These are phyloP conservation scores for Alternaria triticina DNA, from an alignment of 2,329 filamentous ascomycete genomes.

Conservation along the genomic window DNA sequence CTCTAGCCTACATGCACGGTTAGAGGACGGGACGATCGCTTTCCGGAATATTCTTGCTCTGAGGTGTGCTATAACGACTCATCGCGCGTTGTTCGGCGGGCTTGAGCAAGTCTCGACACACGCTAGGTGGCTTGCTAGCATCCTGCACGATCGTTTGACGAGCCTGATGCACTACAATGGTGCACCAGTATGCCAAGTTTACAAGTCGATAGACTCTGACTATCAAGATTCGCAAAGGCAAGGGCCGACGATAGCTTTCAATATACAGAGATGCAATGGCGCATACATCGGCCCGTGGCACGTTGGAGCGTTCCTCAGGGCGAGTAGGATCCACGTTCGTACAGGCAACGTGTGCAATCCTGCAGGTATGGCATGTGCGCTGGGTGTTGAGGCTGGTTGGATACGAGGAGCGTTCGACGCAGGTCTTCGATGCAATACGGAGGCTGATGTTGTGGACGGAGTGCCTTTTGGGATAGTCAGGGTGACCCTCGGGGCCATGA, in stretches of 20 bases:
- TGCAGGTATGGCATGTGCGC: constrained; percentile 55
- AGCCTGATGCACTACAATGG: constrained; percentile 62
- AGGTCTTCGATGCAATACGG: constrained; percentile 65
- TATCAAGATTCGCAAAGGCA: constrained; percentile 62
- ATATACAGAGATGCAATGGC: constrained; percentile 61
- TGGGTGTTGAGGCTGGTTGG: constrained; percentile 61
- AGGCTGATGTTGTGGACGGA: constrained; percentile 60
- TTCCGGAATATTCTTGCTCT: constrained; percentile 71
- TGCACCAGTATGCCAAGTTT: constrained; percentile 59
- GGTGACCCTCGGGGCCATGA: constrained; percentile 68
- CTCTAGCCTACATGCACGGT: constrained; percentile 62
- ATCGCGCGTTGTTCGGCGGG: constrained; percentile 62
- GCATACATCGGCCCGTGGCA: constrained; percentile 62
- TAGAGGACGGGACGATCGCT: constrained; percentile 72
- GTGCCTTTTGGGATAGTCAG: constrained; percentile 65
- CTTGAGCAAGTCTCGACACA: constrained; percentile 67
- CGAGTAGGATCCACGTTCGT: constrained; percentile 64
- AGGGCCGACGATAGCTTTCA: constrained; percentile 70
- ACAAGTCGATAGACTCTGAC: constrained; percentile 57
- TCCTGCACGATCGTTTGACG: constrained; percentile 57
- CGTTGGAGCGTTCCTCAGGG: constrained; percentile 65
- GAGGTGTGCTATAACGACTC: constrained; percentile 64
- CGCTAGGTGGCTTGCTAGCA: constrained; percentile 60
- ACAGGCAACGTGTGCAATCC: constrained; percentile 65
- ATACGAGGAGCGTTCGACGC: constrained; percentile 61